Percentiles rank a stretch among this genome's conserved stretches.
Evolutionary conservation across 352 stramenopile genomes (phyloP).

Genomic region (Globisporangium acanthophoron): DNA sequence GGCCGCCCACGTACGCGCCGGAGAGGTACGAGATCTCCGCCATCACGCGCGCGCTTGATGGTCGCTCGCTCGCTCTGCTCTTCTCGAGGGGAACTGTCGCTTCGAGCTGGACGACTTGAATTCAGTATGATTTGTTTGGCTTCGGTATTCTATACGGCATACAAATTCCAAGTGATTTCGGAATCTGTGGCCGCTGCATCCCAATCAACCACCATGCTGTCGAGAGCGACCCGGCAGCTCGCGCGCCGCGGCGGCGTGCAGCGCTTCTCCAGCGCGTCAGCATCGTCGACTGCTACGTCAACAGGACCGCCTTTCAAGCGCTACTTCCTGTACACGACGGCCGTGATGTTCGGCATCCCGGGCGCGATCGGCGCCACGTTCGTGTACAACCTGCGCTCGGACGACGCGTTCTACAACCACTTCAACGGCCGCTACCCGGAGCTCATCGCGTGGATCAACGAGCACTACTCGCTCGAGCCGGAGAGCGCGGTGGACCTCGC

Average conservation of each 20-base stretch:
- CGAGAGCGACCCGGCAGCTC: neutral
- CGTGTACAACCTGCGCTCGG: slow-evolving; percentile 78
- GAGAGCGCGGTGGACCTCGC: slow-evolving; percentile 34
- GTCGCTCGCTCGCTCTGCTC: neutral
- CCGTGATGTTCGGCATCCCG: slow-evolving; percentile 75
- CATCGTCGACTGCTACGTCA: neutral
- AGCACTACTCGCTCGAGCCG: slow-evolving; percentile 51
- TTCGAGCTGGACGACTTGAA: too few relatives aligned
- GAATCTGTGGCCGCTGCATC: neutral
- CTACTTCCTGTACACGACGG: slow-evolving; percentile 73
- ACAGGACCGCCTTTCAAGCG: slow-evolving; percentile 52
- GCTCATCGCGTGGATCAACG: slow-evolving; percentile 57
- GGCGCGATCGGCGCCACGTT: slow-evolving; percentile 54
- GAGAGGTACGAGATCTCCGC: slow-evolving; percentile 64
- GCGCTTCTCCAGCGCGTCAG: slow-evolving; percentile 11
- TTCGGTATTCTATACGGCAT: too few relatives aligned
- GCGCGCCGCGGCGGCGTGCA: slow-evolving; percentile 1
- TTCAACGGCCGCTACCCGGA: slow-evolving; percentile 83
- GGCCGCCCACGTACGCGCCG: slow-evolving; percentile 56
- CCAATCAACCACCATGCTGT: neutral
- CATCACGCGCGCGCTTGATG: too few relatives aligned
- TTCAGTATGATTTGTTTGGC: too few relatives aligned
- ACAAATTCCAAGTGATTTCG: neutral
- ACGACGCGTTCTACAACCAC: slow-evolving; percentile 82
- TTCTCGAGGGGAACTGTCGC: too few relatives aligned